These are phyloP conservation scores for Diaporthe sp. DNA, from an alignment of 2,329 filamentous ascomycete genomes.

Conservation along the genomic window DNA sequence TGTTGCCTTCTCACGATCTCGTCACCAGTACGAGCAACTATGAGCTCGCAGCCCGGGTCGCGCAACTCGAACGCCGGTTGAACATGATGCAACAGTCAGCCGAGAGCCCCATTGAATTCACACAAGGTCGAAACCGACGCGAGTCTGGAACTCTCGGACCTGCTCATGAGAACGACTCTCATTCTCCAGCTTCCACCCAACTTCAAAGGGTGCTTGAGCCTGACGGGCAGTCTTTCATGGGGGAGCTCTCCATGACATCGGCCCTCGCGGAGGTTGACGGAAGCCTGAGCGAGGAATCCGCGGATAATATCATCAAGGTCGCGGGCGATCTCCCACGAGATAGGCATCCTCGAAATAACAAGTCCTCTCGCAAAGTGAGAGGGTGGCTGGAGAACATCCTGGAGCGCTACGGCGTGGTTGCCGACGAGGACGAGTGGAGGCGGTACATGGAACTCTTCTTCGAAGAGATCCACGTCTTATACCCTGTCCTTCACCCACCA, in stretches of 20 bases:
- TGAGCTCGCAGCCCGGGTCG: slow-evolving; percentile 26
- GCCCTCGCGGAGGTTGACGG: slow-evolving; percentile 25
- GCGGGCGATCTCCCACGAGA: not conserved
- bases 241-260: slow-evolving; percentile 38
- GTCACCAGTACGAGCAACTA: not conserved
- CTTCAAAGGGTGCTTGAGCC: slow-evolving; percentile 34
- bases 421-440: slow-evolving; percentile 38
- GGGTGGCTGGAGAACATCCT: slow-evolving; percentile 37
- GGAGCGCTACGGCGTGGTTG: slow-evolving; percentile 32
- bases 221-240: slow-evolving; percentile 39
- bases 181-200: slow-evolving; percentile 2
- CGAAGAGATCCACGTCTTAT: slow-evolving; percentile 39
- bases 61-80: slow-evolving; percentile 37
- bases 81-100: slow-evolving; percentile 16
- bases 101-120: not conserved
- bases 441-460: slow-evolving; percentile 36
- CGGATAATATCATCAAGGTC: not conserved
- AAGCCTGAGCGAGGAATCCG: slow-evolving; percentile 3
- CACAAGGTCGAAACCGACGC: not conserved
- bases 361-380: slow-evolving; percentile 24
- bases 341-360: not conserved
- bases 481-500: slow-evolving; percentile 38
- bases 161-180: not conserved
- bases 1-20: not conserved
- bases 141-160: not conserved